Evolutionary conservation across 2,329 filamentous ascomycete genomes (phyloP).

Genomic region (Tolypocladium tropicale): DNA sequence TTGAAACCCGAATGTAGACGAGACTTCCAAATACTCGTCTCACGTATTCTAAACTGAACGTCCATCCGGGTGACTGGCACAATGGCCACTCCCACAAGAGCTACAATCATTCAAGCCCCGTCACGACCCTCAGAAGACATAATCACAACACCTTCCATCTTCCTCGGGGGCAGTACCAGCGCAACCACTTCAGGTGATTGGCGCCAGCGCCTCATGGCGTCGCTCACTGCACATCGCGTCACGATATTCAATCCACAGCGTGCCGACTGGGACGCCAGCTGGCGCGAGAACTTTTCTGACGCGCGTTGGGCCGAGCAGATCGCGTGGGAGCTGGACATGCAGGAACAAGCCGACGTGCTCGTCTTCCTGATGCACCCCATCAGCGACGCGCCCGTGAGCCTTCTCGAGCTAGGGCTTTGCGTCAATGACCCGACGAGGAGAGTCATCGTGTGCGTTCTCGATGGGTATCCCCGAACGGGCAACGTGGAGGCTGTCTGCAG

Average conservation of each 20-base stretch:
- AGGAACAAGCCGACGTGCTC: conserved; percentile 41
- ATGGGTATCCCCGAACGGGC: conserved; percentile 45
- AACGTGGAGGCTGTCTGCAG: conserved; percentile 50
- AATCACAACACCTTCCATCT: conserved; percentile 28
- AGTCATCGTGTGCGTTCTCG: conserved; percentile 41
- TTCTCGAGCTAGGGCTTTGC: conserved; percentile 51
- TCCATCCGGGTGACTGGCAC: background rate
- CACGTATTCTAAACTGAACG: background rate
- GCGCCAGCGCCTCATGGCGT: conserved; percentile 33
- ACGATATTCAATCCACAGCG: conserved; percentile 49
- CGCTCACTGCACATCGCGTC: conserved; percentile 33
- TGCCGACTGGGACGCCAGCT: conserved; percentile 43
- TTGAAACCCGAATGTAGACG: background rate
- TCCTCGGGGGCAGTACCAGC: conserved; percentile 49
- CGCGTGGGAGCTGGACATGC: conserved; percentile 50
- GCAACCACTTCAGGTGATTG: conserved; percentile 32
- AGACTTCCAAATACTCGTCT: background rate
- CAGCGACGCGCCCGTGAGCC: conserved; percentile 44
- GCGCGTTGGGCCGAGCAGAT: conserved; percentile 41
- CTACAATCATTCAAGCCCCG: conserved; percentile 17
- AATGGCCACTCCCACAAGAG: background rate
- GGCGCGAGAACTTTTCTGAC: conserved; percentile 37
- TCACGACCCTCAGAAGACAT: conserved; percentile 3
- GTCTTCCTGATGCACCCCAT: conserved; percentile 44
- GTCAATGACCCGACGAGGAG: conserved; percentile 24